These are phyloP conservation scores for Orbilia blumenaviensis DNA, from an alignment of 2,329 filamentous ascomycete genomes.

Conservation along the genomic window DNA sequence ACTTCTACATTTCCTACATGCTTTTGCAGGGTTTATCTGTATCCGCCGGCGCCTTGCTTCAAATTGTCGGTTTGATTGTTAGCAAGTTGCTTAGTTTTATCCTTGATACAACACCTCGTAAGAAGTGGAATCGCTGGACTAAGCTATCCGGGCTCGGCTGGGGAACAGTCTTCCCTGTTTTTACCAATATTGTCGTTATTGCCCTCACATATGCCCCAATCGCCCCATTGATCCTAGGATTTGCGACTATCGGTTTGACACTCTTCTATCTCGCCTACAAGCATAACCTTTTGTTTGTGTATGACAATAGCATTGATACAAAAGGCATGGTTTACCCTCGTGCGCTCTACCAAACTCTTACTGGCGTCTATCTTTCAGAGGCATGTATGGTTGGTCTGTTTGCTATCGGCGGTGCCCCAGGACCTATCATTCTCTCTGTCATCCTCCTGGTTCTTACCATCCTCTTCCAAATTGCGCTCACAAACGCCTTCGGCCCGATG, in stretches of 20 bases:
- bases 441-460: constrained; percentile 77
- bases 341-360: constrained; percentile 85
- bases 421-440: constrained; percentile 78
- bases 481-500: constrained; percentile 77
- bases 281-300: constrained; percentile 90
- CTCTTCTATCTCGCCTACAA: constrained; percentile 88
- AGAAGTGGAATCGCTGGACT: constrained; percentile 81
- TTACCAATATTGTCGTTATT: constrained; percentile 82
- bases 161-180: constrained; percentile 83
- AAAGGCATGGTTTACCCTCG: constrained; percentile 87
- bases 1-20: constrained; percentile 96
- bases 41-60: constrained; percentile 77
- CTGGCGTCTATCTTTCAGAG: constrained; percentile 83
- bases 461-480: constrained; percentile 78
- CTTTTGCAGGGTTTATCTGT: constrained; percentile 87
- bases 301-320: constrained; percentile 82
- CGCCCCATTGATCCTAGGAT: constrained; percentile 82
- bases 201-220: constrained; percentile 87
- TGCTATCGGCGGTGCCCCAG: constrained; percentile 72
- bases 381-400: constrained; percentile 87
- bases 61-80: constrained; percentile 76
- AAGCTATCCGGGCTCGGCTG: constrained; percentile 77
- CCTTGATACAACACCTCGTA: constrained; percentile 79
- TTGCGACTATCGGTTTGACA: constrained; percentile 79
- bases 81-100: constrained; percentile 78